Conservation (phyloP, 768 basidiomycete genomes). For the Lentinus brumalis region DNA sequence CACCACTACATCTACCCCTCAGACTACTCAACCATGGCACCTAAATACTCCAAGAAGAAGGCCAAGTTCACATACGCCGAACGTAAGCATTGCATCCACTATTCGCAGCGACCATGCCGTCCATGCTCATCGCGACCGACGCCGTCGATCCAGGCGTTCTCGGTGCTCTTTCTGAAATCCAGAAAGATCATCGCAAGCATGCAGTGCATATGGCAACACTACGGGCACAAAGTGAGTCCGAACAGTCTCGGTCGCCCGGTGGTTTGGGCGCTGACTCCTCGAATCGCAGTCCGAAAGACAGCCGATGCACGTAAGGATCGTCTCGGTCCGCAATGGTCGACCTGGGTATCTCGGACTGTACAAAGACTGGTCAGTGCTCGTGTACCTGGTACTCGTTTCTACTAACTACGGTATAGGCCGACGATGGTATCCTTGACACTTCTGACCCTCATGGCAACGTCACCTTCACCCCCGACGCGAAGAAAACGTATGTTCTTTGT, state of each 20-base stretch:
- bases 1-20: not conserved
- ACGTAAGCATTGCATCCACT: constrained; percentile 38
- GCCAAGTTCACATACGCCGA: constrained; percentile 43
- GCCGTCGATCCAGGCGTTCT: constrained; percentile 44
- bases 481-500: constrained; percentile 42
- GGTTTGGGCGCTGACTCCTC: not conserved
- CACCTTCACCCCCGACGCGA: constrained; percentile 44
- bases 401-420: constrained; percentile 35
- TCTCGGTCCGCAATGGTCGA: constrained; percentile 51
- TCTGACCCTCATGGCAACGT: constrained; percentile 39
- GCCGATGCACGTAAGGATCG: constrained; percentile 46
- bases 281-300: constrained; percentile 45
- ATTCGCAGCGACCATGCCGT: not conserved
- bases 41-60: constrained; percentile 17
- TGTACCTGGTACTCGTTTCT: not conserved
- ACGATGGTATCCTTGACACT: constrained; percentile 44
- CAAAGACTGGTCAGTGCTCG: constrained; percentile 42
- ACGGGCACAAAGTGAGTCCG: constrained; percentile 45
- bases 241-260: not conserved
- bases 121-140: not conserved
- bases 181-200: constrained; percentile 47
- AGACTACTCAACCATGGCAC: not conserved
- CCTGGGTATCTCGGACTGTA: constrained; percentile 48
- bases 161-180: constrained; percentile 45
- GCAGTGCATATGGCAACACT: constrained; percentile 48